Conservation (phyloP, 2,329 filamentous ascomycete genomes). For the Claviceps maximensis region DNA sequence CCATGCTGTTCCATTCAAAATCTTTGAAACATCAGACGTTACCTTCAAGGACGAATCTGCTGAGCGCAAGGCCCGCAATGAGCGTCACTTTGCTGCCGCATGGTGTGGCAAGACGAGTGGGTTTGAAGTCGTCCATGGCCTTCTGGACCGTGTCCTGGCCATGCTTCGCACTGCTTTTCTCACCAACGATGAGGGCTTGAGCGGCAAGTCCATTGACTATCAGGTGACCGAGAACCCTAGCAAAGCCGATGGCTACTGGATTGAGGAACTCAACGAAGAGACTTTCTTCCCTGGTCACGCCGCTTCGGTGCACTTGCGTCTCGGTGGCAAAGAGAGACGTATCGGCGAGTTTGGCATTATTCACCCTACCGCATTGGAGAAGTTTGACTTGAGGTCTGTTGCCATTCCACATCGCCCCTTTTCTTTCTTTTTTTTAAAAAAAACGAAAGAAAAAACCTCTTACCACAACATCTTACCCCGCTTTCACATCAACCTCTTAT, state of each 20-base stretch:
- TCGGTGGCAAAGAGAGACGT: constrained; percentile 58
- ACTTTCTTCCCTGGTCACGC: constrained; percentile 89
- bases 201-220: constrained; percentile 35
- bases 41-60: constrained; percentile 73
- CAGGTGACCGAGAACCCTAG: constrained; percentile 39
- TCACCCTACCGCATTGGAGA: constrained; percentile 84
- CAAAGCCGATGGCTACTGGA: constrained; percentile 73
- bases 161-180: constrained; percentile 83
- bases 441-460: no score
- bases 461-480: no score
- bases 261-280: constrained; percentile 78
- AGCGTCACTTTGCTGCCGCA: constrained; percentile 89
- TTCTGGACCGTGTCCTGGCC: constrained; percentile 80
- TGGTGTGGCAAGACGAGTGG: constrained; percentile 91
- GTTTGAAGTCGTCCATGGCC: constrained; percentile 89
- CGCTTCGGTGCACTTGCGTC: constrained; percentile 67
- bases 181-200: constrained; percentile 56
- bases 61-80: constrained; percentile 82
- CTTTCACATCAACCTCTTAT: no score
- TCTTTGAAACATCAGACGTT: constrained; percentile 85
- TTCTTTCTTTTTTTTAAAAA: no score
- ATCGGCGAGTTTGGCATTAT: constrained; percentile 90
- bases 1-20: constrained; percentile 76
- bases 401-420: neutral
- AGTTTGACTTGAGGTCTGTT: constrained; percentile 71